Conservation (phyloP, 2,329 filamentous ascomycete genomes). For the Alternaria tenuissima region DNA sequence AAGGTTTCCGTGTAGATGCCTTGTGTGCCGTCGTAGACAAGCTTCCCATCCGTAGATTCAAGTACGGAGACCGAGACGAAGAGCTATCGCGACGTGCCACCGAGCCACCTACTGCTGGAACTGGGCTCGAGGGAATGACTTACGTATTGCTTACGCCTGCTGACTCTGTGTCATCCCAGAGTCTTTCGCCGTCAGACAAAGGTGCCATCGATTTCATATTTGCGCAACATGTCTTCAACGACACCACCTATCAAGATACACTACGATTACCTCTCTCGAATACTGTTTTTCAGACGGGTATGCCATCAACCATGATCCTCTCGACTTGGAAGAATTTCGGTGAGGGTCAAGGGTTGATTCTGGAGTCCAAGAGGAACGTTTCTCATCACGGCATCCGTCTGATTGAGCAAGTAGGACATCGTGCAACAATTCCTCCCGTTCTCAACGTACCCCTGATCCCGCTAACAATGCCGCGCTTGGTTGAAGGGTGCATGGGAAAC, state of each 20-base stretch:
- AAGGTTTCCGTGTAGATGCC: slow-evolving; percentile 22
- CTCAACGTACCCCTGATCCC: slow-evolving; percentile 65
- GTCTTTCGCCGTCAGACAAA: slow-evolving; percentile 18
- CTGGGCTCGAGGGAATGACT: slow-evolving; percentile 47
- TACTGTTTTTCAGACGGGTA: slow-evolving; percentile 78
- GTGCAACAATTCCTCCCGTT: slow-evolving; percentile 4
- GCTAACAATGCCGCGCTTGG: slow-evolving; percentile 68
- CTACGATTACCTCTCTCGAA: slow-evolving; percentile 74
- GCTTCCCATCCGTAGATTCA: slow-evolving; percentile 34
- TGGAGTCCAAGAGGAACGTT: slow-evolving; percentile 22
- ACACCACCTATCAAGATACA: slow-evolving; percentile 14
- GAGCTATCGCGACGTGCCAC: slow-evolving; percentile 3
- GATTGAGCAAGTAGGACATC: not conserved
- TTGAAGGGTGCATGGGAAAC: slow-evolving; percentile 76
- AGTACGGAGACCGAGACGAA: not conserved
- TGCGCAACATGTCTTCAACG: slow-evolving; percentile 4
- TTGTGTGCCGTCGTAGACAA: slow-evolving; percentile 50
- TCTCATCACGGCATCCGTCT: slow-evolving; percentile 30
- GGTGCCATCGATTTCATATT: slow-evolving; percentile 39
- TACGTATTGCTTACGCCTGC: slow-evolving; percentile 32
- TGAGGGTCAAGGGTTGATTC: slow-evolving; percentile 1
- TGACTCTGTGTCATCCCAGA: slow-evolving; percentile 19
- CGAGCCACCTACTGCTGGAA: slow-evolving; percentile 27
- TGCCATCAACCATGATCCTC: slow-evolving; percentile 41
- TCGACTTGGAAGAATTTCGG: slow-evolving; percentile 32